Conservation (phyloP, 208 protist genomes). For the Trypanosoma lewisi region DNA sequence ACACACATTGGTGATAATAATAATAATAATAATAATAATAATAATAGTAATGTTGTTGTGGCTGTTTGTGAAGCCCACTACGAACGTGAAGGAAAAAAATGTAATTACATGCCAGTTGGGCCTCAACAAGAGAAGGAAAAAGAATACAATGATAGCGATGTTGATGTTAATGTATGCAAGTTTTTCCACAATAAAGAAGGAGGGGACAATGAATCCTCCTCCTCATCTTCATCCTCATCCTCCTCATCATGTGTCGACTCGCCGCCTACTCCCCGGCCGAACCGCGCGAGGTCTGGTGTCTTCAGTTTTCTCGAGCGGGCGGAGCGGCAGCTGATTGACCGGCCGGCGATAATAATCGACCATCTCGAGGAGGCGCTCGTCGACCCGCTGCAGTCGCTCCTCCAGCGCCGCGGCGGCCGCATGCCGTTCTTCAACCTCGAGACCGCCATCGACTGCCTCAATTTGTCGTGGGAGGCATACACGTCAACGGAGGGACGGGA, state of each 20-base stretch:
- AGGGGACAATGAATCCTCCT: too few species aligned
- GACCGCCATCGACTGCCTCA: slow-evolving; percentile 64
- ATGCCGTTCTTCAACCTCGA: slow-evolving; percentile 60
- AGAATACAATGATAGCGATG: not conserved
- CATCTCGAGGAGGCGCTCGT: slow-evolving; percentile 24
- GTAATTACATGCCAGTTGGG: not conserved
- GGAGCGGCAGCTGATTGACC: slow-evolving; percentile 18
- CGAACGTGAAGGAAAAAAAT: not conserved
- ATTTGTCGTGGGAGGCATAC: slow-evolving; percentile 69
- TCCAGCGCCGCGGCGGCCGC: slow-evolving; percentile 12
- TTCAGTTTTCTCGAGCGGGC: slow-evolving; percentile 10
- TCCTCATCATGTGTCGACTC: too few species aligned
- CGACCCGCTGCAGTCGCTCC: slow-evolving; percentile 24
- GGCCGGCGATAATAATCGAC: slow-evolving; percentile 23
- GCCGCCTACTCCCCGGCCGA: not conserved
- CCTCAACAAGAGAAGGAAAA: not conserved
- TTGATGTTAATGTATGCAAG: not conserved
- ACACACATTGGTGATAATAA: too few species aligned
- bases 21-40: too few species aligned
- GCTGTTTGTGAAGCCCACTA: not conserved
- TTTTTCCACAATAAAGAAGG: too few species aligned
- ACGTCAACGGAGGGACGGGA: slow-evolving; percentile 21
- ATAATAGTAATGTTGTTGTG: too few species aligned
- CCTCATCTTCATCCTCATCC: too few species aligned
- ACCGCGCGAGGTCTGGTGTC: not conserved